Conservation (phyloP, 805 yeast genomes). For the Pichia insulana region DNA sequence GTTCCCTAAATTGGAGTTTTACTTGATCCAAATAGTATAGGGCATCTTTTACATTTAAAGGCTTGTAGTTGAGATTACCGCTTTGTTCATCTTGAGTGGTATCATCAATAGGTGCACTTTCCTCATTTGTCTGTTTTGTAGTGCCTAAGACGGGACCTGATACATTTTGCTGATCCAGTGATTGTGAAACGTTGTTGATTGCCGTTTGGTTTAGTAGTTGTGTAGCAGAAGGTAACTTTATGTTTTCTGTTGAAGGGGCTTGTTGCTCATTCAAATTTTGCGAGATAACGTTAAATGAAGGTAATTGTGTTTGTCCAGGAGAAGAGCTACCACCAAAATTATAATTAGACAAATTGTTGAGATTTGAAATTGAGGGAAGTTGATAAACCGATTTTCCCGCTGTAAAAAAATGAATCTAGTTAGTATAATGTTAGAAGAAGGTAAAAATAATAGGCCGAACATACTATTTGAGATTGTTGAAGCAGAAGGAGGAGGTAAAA, state of each 20-base stretch:
- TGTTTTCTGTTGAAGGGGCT: conserved; percentile 2
- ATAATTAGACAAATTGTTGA: conserved; percentile 39
- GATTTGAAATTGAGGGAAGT: conserved; percentile 44
- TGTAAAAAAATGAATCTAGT: conserved; percentile 5
- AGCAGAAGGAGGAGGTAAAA: conserved; percentile 13
- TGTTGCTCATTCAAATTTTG: conserved; percentile 2
- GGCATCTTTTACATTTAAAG: conserved; percentile 93
- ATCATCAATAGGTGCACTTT: not conserved
- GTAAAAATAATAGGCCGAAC: not conserved
- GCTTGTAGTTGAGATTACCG: conserved; percentile 43
- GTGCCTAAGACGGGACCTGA: conserved; percentile 7
- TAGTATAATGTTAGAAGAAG: not conserved
- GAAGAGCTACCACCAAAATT: not conserved
- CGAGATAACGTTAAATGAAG: conserved; percentile 15
- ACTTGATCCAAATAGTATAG: conserved; percentile 92
- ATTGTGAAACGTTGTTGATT: not conserved
- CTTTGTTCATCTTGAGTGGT: conserved; percentile 15
- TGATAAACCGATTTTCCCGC: conserved; percentile 40
- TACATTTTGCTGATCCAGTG: conserved; percentile 3
- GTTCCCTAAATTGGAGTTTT: conserved; percentile 80
- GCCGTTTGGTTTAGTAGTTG: conserved; percentile 4
- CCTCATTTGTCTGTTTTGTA: not conserved
- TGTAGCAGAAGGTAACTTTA: conserved; percentile 7
- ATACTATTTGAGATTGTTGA: conserved; percentile 10
- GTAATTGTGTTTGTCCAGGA: conserved; percentile 9